A percentile compares a stretch with the other conserved stretches of the same genome.
phyloP scores from a whole-genome alignment of 129 eudicot genomes.

The Helianthus tuberosus region DNA sequence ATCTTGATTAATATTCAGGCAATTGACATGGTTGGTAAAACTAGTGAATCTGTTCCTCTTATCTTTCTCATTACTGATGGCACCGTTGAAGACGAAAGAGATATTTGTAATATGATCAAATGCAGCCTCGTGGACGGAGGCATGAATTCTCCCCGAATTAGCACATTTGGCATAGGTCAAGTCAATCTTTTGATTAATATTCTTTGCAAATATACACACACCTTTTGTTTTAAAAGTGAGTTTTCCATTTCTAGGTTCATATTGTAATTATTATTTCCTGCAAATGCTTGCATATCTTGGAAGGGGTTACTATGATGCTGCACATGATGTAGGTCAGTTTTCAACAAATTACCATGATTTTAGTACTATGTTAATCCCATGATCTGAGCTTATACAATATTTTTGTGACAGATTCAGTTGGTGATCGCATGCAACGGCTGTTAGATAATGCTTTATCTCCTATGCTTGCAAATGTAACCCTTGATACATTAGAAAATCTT shows the following conservation, averaged over 20 bases:
- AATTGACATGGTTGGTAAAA: constrained; percentile 60
- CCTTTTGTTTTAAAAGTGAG: background rate
- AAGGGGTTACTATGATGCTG: constrained; percentile 77
- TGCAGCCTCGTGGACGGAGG: constrained; percentile 37
- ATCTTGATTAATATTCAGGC: constrained; percentile 51
- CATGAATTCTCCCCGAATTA: constrained; percentile 55
- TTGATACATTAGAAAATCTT: constrained; percentile 56
- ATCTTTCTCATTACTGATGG: constrained; percentile 84
- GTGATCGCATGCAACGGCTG: constrained; percentile 50
- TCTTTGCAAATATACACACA: background rate
- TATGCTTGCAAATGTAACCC: constrained; percentile 59
- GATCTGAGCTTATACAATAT: background rate
- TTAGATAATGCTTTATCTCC: constrained; percentile 51
- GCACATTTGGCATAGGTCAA: constrained; percentile 87
- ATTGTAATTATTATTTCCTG: constrained; percentile 89
- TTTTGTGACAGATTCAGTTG: constrained; percentile 54
- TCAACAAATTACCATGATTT: background rate
- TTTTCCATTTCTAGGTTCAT: constrained; percentile 57
- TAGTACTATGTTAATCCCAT: constrained; percentile 7
- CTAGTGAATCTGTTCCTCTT: constrained; percentile 45
- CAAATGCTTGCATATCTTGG: constrained; percentile 85
- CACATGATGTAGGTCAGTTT: constrained; percentile 72
- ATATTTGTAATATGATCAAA: constrained; percentile 60
- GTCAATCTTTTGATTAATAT: background rate
- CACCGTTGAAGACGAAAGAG: constrained; percentile 79